Evolutionary conservation across 1,284 basidiomycete species (phyloP).

Genomic region (Sanguinoderma infundibulare): DNA sequence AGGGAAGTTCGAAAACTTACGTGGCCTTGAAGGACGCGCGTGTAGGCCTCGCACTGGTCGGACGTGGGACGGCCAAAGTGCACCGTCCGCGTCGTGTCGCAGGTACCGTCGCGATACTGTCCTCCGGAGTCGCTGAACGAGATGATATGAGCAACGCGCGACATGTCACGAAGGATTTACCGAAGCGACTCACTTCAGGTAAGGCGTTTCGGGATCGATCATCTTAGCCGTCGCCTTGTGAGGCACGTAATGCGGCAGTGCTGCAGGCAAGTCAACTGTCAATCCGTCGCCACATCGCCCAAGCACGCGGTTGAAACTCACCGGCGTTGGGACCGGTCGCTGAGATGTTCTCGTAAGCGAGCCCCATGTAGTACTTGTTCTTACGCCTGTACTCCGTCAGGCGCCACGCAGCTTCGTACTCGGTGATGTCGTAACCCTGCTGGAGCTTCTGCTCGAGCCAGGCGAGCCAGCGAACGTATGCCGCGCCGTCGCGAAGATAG

Average conservation of each 20-base stretch:
- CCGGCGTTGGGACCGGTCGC: slow-evolving; percentile 88
- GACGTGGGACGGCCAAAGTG: slow-evolving; percentile 85
- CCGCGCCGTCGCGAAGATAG: slow-evolving; percentile 90
- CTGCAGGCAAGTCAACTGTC: slow-evolving; percentile 38
- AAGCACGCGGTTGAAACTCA: slow-evolving; percentile 29
- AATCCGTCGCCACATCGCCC: not conserved
- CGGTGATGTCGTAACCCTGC: slow-evolving; percentile 82
- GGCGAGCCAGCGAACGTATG: slow-evolving; percentile 79
- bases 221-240: slow-evolving; percentile 69
- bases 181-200: slow-evolving; percentile 75
- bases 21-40: slow-evolving; percentile 95
- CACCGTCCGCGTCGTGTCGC: slow-evolving; percentile 90
- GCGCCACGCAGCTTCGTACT: slow-evolving; percentile 89
- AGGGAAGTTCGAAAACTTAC: slow-evolving; percentile 49
- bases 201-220: slow-evolving; percentile 83
- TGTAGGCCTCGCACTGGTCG: slow-evolving; percentile 90
- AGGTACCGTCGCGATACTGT: slow-evolving; percentile 90
- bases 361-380: slow-evolving; percentile 82
- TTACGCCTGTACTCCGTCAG: slow-evolving; percentile 81
- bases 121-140: slow-evolving; percentile 81
- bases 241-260: slow-evolving; percentile 92
- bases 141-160: slow-evolving; percentile 10
- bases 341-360: slow-evolving; percentile 94
- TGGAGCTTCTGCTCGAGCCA: slow-evolving; percentile 88
- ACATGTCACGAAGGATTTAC: not conserved